These are phyloP conservation scores for Agastache rugosa DNA, from an alignment of 257 asterid species.

Conservation along the genomic window DNA sequence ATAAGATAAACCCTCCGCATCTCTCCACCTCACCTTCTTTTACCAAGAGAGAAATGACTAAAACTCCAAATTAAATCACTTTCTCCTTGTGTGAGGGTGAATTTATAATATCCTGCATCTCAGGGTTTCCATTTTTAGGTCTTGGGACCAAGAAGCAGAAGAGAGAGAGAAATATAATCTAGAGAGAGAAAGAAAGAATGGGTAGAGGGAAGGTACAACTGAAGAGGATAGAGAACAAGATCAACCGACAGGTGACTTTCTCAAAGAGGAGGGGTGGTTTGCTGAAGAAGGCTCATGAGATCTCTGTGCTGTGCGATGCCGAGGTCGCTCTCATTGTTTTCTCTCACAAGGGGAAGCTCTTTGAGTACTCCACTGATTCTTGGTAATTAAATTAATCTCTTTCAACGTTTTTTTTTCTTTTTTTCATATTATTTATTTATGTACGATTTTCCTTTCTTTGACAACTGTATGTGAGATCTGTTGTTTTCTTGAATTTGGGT, in stretches of 20 bases:
- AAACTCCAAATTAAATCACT: conserved; percentile 4
- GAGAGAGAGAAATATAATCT: not conserved
- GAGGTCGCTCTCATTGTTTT: conserved; percentile 78
- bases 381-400: conserved; percentile 60
- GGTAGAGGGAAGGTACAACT: conserved; percentile 86
- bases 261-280: conserved; percentile 79
- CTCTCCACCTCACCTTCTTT: conserved; percentile 20
- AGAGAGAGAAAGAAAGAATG: conserved; percentile 42
- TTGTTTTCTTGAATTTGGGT: conserved; percentile 26
- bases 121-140: conserved; percentile 64
- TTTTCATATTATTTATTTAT: not conserved
- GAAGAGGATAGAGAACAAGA: conserved; percentile 83
- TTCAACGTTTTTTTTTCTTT: not conserved
- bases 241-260: conserved; percentile 82
- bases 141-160: conserved; percentile 21
- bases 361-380: conserved; percentile 77
- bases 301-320: conserved; percentile 85
- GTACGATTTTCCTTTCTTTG: not conserved
- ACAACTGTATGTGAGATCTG: conserved; percentile 3
- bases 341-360: conserved; percentile 76
- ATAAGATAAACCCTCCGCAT: conserved; percentile 11
- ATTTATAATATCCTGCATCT: conserved; percentile 22
- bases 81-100: conserved; percentile 30
- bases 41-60: conserved; percentile 39
- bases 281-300: conserved; percentile 85